phyloP scores from a whole-genome alignment of 2,329 filamentous ascomycete species.

The Intubia oerlemansii region DNA sequence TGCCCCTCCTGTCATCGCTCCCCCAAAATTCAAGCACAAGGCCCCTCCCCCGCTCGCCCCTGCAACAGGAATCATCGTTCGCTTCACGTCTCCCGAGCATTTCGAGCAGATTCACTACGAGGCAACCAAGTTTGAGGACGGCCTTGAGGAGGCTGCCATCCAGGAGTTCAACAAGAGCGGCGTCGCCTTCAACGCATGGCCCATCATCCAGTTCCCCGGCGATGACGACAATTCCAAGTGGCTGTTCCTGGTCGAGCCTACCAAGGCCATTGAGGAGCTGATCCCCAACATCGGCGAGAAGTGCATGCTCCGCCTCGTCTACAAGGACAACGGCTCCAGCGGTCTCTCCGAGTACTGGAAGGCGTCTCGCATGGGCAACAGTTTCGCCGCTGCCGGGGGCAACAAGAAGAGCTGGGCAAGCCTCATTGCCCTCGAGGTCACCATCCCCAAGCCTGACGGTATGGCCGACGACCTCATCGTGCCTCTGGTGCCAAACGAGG shows the following conservation, averaged over 20 bases:
- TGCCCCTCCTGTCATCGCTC: too few relatives aligned
- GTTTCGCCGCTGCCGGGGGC: slow-evolving; percentile 2
- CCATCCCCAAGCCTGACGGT: slow-evolving; percentile 1
- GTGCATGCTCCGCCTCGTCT: slow-evolving; percentile 4
- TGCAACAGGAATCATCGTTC: slow-evolving; percentile 3
- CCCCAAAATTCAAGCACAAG: too few relatives aligned
- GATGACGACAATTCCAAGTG: slow-evolving; percentile 4
- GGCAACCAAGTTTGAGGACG: slow-evolving; percentile 6
- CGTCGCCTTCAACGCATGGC: slow-evolving; percentile 6
- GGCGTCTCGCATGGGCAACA: slow-evolving; percentile 4
- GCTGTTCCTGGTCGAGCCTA: slow-evolving; percentile 6
- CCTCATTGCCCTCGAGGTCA: slow-evolving; percentile 6
- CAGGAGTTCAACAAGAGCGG: slow-evolving; percentile 16
- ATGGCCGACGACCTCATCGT: slow-evolving; percentile 1
- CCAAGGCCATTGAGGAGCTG: not conserved
- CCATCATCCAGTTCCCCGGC: slow-evolving; percentile 2
- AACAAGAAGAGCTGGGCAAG: slow-evolving; percentile 3
- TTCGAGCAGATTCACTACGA: slow-evolving; percentile 5
- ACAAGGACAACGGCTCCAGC: not conserved
- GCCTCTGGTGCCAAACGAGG: slow-evolving; percentile 3
- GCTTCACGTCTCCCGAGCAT: slow-evolving; percentile 5
- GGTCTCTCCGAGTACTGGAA: slow-evolving; percentile 6
- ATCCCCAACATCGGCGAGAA: slow-evolving; percentile 7
- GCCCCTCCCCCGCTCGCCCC: too few relatives aligned
- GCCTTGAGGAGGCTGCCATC: slow-evolving; percentile 10